These are phyloP conservation scores for Aspergillus heteromorphus DNA, from an alignment of 495 filamentous ascomycete genomes.

Conservation along the genomic window DNA sequence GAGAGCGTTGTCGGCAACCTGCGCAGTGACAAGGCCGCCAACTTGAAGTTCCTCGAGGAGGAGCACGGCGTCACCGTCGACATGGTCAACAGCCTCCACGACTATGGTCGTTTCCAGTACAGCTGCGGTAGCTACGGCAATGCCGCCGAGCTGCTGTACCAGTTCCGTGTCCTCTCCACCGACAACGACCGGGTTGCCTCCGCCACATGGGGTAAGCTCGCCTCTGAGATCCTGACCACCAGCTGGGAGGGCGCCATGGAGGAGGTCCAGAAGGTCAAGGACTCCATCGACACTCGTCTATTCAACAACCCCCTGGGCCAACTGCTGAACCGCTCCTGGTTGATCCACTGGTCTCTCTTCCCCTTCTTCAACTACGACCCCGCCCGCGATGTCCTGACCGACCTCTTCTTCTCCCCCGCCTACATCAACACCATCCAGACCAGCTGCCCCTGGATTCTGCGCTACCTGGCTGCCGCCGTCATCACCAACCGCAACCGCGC, in stretches of 20 bases:
- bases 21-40: slow-evolving; percentile 91
- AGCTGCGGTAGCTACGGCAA: slow-evolving; percentile 87
- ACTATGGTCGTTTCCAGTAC: slow-evolving; percentile 94
- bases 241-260: slow-evolving; percentile 96
- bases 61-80: slow-evolving; percentile 87
- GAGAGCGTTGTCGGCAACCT: slow-evolving; percentile 84
- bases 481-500: slow-evolving; percentile 88
- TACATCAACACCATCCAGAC: slow-evolving; percentile 99
- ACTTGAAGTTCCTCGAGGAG: slow-evolving; percentile 93
- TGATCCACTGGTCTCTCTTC: slow-evolving; percentile 98
- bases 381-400: slow-evolving; percentile 82
- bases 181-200: slow-evolving; percentile 94
- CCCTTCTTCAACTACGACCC: slow-evolving; percentile 97
- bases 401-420: slow-evolving; percentile 90
- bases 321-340: slow-evolving; percentile 89
- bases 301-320: slow-evolving; percentile 95
- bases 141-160: slow-evolving; percentile 85
- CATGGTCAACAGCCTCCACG: slow-evolving; percentile 90
- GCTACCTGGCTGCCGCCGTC: slow-evolving; percentile 90
- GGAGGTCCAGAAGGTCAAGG: slow-evolving; percentile 89
- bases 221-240: slow-evolving; percentile 84
- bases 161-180: slow-evolving; percentile 93
- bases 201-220: slow-evolving; percentile 94
- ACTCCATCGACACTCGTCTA: slow-evolving; percentile 82
- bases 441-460: slow-evolving; percentile 91